A percentile compares a stretch with the other conserved stretches of the same genome.
Evolutionary conservation across 192 early-diverging fungal species (phyloP).

Genomic region (Geranomyces michiganensis): DNA sequence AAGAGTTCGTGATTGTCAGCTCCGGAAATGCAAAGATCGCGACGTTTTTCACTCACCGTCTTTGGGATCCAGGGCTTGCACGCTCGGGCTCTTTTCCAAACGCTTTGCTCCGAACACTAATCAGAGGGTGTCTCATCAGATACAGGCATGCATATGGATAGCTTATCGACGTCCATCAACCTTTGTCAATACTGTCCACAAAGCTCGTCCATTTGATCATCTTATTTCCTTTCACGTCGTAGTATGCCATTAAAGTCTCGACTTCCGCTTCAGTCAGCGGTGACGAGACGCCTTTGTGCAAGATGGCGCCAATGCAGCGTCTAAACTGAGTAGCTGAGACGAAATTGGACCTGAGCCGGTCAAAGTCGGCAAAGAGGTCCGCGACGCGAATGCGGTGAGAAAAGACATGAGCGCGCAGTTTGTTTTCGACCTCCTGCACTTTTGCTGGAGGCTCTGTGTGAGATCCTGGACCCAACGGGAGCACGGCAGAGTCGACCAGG

Average conservation of each 20-base stretch:
- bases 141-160: background rate
- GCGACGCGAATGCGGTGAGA: constrained; percentile 51
- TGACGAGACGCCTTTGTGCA: constrained; percentile 46
- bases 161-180: constrained; percentile 29
- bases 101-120: constrained; percentile 55
- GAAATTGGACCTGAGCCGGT: constrained; percentile 50
- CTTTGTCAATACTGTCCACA: constrained; percentile 58
- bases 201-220: constrained; percentile 54
- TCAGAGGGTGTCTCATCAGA: background rate
- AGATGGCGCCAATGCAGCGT: constrained; percentile 43
- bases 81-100: constrained; percentile 47
- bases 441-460: background rate
- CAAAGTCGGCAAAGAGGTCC: constrained; percentile 61
- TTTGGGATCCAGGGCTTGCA: constrained; percentile 44
- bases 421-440: constrained; percentile 45
- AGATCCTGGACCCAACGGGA: background rate
- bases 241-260: constrained; percentile 42
- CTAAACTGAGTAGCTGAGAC: constrained; percentile 53
- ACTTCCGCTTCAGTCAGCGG: constrained; percentile 44
- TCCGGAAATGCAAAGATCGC: background rate
- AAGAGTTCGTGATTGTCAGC: background rate
- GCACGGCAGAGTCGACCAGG: background rate
- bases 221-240: constrained; percentile 34
- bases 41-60: constrained; percentile 33
- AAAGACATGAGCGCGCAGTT: constrained; percentile 48